Conservation (phyloP, 2,329 filamentous ascomycete species). For the Calonectria henricotiae region DNA sequence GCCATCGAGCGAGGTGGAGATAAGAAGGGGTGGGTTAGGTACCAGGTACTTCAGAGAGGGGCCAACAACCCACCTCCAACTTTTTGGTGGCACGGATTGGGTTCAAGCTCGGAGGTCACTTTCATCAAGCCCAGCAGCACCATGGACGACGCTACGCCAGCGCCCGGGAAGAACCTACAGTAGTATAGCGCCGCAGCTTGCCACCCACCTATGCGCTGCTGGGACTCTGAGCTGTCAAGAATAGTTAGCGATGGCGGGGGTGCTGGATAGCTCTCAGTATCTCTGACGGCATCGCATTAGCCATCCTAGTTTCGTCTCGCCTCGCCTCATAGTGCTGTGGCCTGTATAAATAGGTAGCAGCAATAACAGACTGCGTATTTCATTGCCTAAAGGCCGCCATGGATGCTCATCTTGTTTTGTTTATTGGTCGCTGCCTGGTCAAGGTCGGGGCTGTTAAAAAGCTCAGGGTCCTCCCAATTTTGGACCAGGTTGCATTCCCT, state of each 20-base stretch:
- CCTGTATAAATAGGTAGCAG: slow-evolving; percentile 18
- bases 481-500: slow-evolving; percentile 52
- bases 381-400: slow-evolving; percentile 16
- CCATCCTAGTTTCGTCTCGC: background rate
- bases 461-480: slow-evolving; percentile 44
- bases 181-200: background rate
- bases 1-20: background rate
- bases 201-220: background rate
- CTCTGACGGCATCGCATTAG: background rate
- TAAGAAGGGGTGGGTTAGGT: slow-evolving; percentile 19
- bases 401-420: slow-evolving; percentile 1
- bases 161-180: slow-evolving; percentile 13
- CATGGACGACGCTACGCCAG: slow-evolving; percentile 3
- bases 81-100: slow-evolving; percentile 6
- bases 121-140: slow-evolving; percentile 8
- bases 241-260: background rate
- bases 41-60: slow-evolving; percentile 25
- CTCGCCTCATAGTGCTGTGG: slow-evolving; percentile 4
- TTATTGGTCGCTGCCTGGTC: slow-evolving; percentile 46
- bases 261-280: background rate
- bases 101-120: slow-evolving; percentile 15
- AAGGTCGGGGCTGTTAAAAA: slow-evolving; percentile 37
- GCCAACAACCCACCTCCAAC: background rate
- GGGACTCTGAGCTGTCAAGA: slow-evolving; percentile 1
- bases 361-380: slow-evolving; percentile 1